phyloP scores from a whole-genome alignment of 2,329 filamentous ascomycete genomes.

The Neonectria hederae region DNA sequence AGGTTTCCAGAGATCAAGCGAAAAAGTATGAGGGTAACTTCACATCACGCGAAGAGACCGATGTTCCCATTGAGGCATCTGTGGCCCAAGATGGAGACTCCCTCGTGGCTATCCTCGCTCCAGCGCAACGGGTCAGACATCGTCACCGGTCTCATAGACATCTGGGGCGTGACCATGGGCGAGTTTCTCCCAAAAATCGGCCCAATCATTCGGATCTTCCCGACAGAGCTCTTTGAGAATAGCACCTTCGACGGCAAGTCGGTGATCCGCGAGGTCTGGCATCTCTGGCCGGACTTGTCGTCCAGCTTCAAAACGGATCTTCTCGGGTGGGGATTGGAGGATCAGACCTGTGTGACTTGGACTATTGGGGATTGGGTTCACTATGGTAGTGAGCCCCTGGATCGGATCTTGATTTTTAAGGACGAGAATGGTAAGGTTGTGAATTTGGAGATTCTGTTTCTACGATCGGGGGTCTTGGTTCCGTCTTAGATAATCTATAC shows the following conservation, averaged over 20 bases:
- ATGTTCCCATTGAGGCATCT: constrained; percentile 20
- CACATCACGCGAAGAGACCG: constrained; percentile 1
- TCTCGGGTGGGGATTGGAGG: constrained; percentile 34
- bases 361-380: constrained; percentile 48
- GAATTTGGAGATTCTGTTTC: constrained; percentile 47
- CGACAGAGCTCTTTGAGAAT: constrained; percentile 29
- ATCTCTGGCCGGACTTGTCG: constrained; percentile 41
- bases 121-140: constrained; percentile 37
- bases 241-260: constrained; percentile 21
- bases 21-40: constrained; percentile 29
- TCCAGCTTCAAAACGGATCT: constrained; percentile 38
- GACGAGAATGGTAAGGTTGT: constrained; percentile 37
- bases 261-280: constrained; percentile 39
- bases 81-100: constrained; percentile 41
- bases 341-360: constrained; percentile 45
- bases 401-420: constrained; percentile 45
- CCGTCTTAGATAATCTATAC: not conserved
- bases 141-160: constrained; percentile 24
- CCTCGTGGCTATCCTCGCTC: constrained; percentile 34
- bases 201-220: constrained; percentile 40
- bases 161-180: constrained; percentile 40
- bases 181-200: constrained; percentile 33
- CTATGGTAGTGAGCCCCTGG: constrained; percentile 47
- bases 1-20: constrained; percentile 41
- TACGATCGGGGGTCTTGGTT: constrained; percentile 42